phyloP scores from a whole-genome alignment of 176 grass and related monocot genomes.

The Hyparrhenia diplandra region DNA sequence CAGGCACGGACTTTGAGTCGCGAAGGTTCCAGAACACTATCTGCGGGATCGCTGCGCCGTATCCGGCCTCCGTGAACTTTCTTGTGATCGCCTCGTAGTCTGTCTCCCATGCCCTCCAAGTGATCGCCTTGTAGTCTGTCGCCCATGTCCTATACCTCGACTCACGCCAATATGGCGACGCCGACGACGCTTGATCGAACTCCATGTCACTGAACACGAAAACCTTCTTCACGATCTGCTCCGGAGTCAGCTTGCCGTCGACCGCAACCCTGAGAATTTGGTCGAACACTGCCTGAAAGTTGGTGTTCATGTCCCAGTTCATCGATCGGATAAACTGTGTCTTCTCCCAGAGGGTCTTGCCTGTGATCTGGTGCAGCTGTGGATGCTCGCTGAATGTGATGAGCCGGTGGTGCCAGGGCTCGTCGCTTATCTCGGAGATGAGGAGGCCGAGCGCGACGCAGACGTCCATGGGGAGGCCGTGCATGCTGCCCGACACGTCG shows the following conservation, averaged over 20 bases:
- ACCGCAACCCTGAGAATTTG: not conserved
- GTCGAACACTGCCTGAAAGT: constrained; percentile 61
- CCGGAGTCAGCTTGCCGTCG: constrained; percentile 14
- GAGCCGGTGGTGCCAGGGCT: constrained; percentile 58
- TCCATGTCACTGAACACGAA: constrained; percentile 93
- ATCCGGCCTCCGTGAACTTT: constrained; percentile 56
- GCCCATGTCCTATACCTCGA: constrained; percentile 26
- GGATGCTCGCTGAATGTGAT: constrained; percentile 54
- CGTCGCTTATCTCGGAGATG: constrained; percentile 64
- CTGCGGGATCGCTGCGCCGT: constrained; percentile 50
- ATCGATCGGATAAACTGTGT: constrained; percentile 18
- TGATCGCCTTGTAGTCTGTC: too few species aligned
- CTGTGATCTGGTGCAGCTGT: constrained; percentile 38
- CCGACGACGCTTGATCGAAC: constrained; percentile 56
- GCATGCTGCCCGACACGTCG: constrained; percentile 76
- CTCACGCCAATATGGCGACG: too few species aligned
- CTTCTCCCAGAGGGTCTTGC: constrained; percentile 22
- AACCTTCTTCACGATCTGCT: constrained; percentile 57
- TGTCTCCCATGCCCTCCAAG: constrained; percentile 53
- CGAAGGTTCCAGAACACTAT: constrained; percentile 77
- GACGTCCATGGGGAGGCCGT: constrained; percentile 39
- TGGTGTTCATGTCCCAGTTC: constrained; percentile 39
- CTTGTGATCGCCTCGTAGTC: constrained; percentile 59
- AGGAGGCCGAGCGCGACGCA: constrained; percentile 75
- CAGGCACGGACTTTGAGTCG: constrained; percentile 40